These are phyloP conservation scores for Laguncularia racemosa DNA, from an alignment of 345 rosid genomes.

Conservation along the genomic window DNA sequence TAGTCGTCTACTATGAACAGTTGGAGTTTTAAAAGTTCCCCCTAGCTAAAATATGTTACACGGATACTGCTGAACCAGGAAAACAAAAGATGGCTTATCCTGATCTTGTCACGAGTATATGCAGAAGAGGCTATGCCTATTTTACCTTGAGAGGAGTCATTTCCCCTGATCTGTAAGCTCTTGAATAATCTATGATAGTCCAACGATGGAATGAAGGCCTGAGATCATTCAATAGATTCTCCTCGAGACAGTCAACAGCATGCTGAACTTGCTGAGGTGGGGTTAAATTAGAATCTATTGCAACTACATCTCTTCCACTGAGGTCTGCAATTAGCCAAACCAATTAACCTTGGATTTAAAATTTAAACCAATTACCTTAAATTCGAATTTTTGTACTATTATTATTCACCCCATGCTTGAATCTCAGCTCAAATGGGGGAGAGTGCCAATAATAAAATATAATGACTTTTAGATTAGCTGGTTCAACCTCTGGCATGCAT, in stretches of 20 bases:
- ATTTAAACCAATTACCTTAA: too few relatives aligned
- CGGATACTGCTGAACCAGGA: not conserved
- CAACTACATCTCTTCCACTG: constrained; percentile 32
- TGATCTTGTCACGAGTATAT: too few relatives aligned
- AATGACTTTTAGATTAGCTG: too few relatives aligned
- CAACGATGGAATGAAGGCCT: constrained; percentile 25
- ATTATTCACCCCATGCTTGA: too few relatives aligned
- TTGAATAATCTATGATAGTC: constrained; percentile 46
- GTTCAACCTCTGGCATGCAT: too few relatives aligned
- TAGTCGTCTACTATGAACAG: too few relatives aligned
- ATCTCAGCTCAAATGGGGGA: too few relatives aligned
- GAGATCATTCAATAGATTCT: constrained; percentile 1
- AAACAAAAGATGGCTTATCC: not conserved
- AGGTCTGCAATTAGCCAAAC: constrained; percentile 29
- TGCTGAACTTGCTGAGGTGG: constrained; percentile 34
- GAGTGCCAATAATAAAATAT: too few relatives aligned
- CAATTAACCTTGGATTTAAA: too few relatives aligned
- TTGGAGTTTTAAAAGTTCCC: not conserved
- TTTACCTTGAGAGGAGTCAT: constrained; percentile 43
- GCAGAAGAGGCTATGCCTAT: too few relatives aligned
- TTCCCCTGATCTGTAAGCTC: constrained; percentile 40
- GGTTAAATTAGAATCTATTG: constrained; percentile 21
- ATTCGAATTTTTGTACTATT: too few relatives aligned
- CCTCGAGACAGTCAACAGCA: constrained; percentile 33
- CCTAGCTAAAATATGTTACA: not conserved